Conservation (phyloP, 345 rosid genomes). For the Odontarrhena argentea region DNA sequence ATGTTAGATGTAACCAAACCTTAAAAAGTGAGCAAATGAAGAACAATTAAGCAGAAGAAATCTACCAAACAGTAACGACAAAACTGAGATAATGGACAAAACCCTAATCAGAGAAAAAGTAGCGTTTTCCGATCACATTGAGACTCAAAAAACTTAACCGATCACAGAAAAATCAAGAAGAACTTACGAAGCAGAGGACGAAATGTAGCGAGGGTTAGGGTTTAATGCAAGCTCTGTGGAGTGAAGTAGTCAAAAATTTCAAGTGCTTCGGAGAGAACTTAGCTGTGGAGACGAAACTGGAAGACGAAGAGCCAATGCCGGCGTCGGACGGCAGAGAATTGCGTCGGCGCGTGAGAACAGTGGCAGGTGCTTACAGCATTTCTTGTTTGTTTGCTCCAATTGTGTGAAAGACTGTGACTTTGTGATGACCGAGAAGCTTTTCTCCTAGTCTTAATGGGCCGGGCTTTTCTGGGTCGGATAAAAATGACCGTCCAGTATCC, state of each 20-base stretch:
- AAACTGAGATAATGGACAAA: neutral
- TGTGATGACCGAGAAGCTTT: neutral
- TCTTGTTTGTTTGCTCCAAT: constrained; percentile 3
- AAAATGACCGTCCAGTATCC: neutral
- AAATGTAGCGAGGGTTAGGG: constrained; percentile 23
- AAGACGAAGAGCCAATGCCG: constrained; percentile 16
- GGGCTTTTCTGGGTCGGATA: neutral
- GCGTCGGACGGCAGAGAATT: constrained; percentile 1
- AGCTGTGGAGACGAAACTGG: neutral
- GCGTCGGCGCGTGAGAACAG: constrained; percentile 32
- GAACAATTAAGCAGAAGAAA: neutral
- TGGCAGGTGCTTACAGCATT: neutral
- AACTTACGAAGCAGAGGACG: constrained; percentile 6
- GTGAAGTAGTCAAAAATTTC: neutral
- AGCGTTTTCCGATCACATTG: neutral
- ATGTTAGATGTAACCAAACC: neutral
- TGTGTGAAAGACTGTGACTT: neutral
- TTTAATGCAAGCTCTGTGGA: constrained; percentile 5
- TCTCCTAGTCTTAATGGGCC: constrained; percentile 3
- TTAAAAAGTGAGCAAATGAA: neutral
- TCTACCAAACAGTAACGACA: neutral
- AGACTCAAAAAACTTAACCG: neutral
- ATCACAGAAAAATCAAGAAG: neutral
- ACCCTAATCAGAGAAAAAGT: constrained; percentile 8
- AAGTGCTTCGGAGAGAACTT: constrained; percentile 1